These are phyloP conservation scores for Boehmeria nivea DNA, from an alignment of 306 rosid species.

Conservation along the genomic window DNA sequence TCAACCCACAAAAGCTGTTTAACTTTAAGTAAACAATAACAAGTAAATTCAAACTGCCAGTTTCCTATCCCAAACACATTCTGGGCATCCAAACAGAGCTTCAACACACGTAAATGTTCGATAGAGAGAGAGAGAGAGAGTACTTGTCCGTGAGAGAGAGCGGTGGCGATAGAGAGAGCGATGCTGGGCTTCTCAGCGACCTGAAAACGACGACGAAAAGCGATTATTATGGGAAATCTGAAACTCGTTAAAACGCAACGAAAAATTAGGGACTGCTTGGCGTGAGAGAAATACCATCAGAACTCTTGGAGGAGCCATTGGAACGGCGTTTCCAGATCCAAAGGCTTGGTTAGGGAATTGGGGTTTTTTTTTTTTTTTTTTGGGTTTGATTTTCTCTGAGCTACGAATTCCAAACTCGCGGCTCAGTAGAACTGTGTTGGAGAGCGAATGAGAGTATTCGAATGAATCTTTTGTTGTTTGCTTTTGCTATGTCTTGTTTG, in stretches of 20 bases:
- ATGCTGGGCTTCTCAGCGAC: constrained; percentile 98
- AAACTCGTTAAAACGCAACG: neutral
- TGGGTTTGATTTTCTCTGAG: no score
- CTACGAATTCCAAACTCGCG: no score
- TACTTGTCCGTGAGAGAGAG: constrained; percentile 74
- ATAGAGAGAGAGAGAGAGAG: neutral
- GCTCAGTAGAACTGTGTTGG: no score
- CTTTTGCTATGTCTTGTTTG: no score
- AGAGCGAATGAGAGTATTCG: no score
- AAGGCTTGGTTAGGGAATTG: no score
- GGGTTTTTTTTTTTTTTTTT: no score
- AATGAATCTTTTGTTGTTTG: no score
- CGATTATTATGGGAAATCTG: constrained; percentile 1
- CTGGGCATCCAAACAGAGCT: constrained; percentile 13
- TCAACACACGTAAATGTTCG: neutral
- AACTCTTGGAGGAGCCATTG: constrained; percentile 13
- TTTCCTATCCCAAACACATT: constrained; percentile 2
- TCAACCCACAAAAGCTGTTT: no score
- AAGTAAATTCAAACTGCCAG: no score
- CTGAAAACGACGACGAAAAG: constrained; percentile 27
- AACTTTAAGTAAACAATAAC: neutral
- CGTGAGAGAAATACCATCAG: neutral
- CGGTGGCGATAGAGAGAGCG: constrained; percentile 74
- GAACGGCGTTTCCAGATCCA: no score
- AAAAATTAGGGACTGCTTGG: neutral